Percentiles rank a stretch among this genome's conserved stretches.
These are phyloP conservation scores for Aspergillus sp. DNA, from an alignment of 2,329 filamentous ascomycete genomes.

Conservation along the genomic window DNA sequence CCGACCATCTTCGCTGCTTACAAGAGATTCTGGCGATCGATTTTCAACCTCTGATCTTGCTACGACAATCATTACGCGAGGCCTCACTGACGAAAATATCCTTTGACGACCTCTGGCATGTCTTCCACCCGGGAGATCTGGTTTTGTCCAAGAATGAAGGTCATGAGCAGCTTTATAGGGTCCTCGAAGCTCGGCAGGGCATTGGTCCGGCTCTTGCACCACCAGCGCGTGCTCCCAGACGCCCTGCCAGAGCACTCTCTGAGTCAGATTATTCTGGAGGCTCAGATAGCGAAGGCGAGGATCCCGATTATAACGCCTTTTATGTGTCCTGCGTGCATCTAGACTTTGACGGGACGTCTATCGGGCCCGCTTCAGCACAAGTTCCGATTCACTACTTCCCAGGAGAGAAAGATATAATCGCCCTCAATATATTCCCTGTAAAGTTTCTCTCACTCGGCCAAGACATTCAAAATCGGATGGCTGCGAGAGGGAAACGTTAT, in stretches of 20 bases:
- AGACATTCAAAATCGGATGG: background rate
- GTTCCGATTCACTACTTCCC: background rate
- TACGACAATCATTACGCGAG: background rate
- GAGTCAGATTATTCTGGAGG: background rate
- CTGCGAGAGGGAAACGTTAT: background rate
- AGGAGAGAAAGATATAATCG: background rate
- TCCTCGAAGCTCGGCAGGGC: background rate
- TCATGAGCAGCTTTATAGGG: background rate
- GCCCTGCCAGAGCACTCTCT: background rate
- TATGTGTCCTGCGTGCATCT: background rate
- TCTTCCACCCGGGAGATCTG: background rate
- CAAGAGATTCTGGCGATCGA: background rate
- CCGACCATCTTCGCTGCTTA: background rate
- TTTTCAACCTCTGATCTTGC: background rate
- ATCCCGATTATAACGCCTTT: background rate
- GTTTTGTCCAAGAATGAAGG: background rate
- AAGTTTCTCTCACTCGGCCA: background rate
- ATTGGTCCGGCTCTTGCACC: background rate
- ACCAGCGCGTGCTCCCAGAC: background rate
- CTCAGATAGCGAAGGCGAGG: background rate
- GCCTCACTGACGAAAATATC: background rate
- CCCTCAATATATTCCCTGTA: background rate
- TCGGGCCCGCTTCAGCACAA: background rate
- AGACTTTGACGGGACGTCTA: background rate
- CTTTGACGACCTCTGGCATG: background rate